Conservation (phyloP, 2,329 filamentous ascomycete genomes). For the Clonostachys solani region DNA sequence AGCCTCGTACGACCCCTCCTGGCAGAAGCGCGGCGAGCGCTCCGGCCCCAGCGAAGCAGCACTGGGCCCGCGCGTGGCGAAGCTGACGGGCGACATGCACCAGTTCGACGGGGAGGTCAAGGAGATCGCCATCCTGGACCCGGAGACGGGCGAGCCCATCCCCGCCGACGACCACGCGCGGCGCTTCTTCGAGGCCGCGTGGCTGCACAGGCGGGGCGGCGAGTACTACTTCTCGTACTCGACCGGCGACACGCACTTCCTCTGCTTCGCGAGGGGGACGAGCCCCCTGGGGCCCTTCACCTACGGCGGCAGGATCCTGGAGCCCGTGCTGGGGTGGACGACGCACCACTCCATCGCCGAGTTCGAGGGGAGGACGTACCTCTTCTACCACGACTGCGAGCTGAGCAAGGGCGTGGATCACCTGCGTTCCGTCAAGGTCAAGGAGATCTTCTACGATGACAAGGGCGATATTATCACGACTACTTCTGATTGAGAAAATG, state of each 20-base stretch:
- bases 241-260: constrained; percentile 72
- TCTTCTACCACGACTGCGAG: constrained; percentile 74
- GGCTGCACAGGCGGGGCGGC: constrained; percentile 69
- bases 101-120: constrained; percentile 49
- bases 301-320: constrained; percentile 66
- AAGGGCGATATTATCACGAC: constrained; percentile 54
- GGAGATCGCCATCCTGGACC: constrained; percentile 61
- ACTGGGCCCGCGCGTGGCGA: constrained; percentile 62
- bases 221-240: constrained; percentile 76
- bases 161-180: constrained; percentile 65
- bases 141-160: constrained; percentile 54
- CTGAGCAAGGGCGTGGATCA: constrained; percentile 67
- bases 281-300: constrained; percentile 69
- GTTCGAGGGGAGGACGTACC: constrained; percentile 66
- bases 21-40: constrained; percentile 56
- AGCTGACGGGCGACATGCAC: constrained; percentile 61
- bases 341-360: constrained; percentile 78
- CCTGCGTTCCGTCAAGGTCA: constrained; percentile 68
- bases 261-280: constrained; percentile 64
- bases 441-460: constrained; percentile 68
- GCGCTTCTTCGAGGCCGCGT: constrained; percentile 77
- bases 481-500: constrained; percentile 13
- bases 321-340: constrained; percentile 77
- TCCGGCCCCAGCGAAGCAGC: constrained; percentile 49
- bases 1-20: constrained; percentile 49